A percentile compares a stretch with the other conserved stretches of the same genome.
Conservation (phyloP, 495 filamentous ascomycete genomes). For the Neurospora discreta region DNA sequence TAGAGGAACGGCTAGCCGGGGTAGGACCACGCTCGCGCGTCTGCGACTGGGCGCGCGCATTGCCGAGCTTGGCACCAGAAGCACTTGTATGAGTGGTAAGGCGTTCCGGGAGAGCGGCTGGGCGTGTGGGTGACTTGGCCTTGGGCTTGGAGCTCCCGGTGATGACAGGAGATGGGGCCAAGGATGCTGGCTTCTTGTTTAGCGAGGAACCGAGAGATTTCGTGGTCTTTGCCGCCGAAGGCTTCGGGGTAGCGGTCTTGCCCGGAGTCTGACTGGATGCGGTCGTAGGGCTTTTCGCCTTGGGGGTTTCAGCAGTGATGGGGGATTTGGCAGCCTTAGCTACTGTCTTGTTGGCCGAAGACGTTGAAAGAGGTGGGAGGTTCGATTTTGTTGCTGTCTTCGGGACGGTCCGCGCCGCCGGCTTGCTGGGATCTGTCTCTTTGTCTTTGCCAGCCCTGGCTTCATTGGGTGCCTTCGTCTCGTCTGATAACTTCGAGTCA, state of each 20-base stretch:
- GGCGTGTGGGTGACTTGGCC: slow-evolving; percentile 53
- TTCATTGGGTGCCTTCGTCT: slow-evolving; percentile 4
- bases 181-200: slow-evolving; percentile 24
- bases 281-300: slow-evolving; percentile 9
- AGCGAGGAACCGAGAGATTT: slow-evolving; percentile 18
- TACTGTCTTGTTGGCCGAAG: slow-evolving; percentile 25
- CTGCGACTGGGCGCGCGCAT: slow-evolving; percentile 21
- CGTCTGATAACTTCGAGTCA: slow-evolving; percentile 1
- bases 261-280: slow-evolving; percentile 12
- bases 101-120: slow-evolving; percentile 49
- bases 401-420: slow-evolving; percentile 29
- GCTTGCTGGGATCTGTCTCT: slow-evolving; percentile 25
- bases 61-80: slow-evolving; percentile 43
- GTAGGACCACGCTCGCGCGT: slow-evolving; percentile 26
- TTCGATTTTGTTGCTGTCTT: slow-evolving; percentile 24
- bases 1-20: slow-evolving; percentile 29
- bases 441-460: slow-evolving; percentile 6
- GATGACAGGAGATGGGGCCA: slow-evolving; percentile 22
- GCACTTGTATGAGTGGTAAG: slow-evolving; percentile 53
- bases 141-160: slow-evolving; percentile 45
- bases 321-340: slow-evolving; percentile 29
- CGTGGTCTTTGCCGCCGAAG: slow-evolving; percentile 12
- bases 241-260: slow-evolving; percentile 20
- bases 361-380: slow-evolving; percentile 16
- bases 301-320: slow-evolving; percentile 18